Base-by-base conservation (phyloP, 2,329 filamentous ascomycete genomes). In the Aspergillus flavus region DNA sequence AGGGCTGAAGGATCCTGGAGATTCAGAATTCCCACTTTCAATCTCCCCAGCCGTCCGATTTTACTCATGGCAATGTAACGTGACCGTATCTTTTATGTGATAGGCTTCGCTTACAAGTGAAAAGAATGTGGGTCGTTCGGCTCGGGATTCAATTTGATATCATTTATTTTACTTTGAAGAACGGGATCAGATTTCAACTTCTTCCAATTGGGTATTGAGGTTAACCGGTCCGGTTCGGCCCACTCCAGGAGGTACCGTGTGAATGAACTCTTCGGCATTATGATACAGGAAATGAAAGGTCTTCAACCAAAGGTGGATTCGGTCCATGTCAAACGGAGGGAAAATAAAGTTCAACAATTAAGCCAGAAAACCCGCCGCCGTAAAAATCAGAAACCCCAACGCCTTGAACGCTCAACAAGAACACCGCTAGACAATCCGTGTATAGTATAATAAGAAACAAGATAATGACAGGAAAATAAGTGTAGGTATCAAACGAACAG, bases 181-280 rank as follows among this genome's bases (percentile, higher is more conserved):
- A 30, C 14, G 46, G 46, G 26, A 30, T 30, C 19, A n/a, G 28
- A 32, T 14, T 34, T n/a, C 48, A 52, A 12, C 30, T 30, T 30
- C n/a, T 30, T 52, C 48, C 28, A 52, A 52, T 52, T 52, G 28
- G 48, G 48, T 52, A 52, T 52, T n/a, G 28, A n/a, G 16, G 19
- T 34, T 52, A 52, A n/a, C 48, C 28, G 19, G 48, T 34, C 39
- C 16, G 39, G 56, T 39, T 43, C 34, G 46, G 57, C 46, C 46
- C 57, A 50, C 46, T 41, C 57, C 57, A 59, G 57, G 46, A 52
- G 46, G 57, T 14, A 59, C 45, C 46, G 57, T 36, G n/a, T 36
- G n/a, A 39, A 56, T 9, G 43, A 21, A 36, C 45, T 28, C 23
- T 26, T 41, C 53, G 53, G 53, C 32, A 43, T 30, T 43, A 39